Evolutionary conservation across 2,329 filamentous ascomycete genomes (phyloP).

Genomic region (Epichloe coenophiala): DNA sequence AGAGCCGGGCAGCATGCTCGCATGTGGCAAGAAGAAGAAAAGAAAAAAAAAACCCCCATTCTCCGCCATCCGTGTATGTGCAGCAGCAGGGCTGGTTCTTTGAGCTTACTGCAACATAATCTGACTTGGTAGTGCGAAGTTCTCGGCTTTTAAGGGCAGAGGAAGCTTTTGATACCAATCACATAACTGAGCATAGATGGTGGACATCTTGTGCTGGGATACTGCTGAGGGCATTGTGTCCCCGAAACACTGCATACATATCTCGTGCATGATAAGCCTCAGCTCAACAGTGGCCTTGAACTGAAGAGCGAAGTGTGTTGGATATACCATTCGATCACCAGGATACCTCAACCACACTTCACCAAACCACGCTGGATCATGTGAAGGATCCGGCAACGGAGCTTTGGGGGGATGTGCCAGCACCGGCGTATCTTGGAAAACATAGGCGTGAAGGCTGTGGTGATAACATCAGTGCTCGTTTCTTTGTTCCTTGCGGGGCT

Average conservation of each 20-base stretch:
- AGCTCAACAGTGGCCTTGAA: conserved; percentile 14
- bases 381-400: conserved; percentile 15
- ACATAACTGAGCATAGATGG: conserved; percentile 9
- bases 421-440: conserved; percentile 14
- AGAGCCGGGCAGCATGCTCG: too few species aligned
- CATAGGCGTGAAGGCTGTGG: conserved; percentile 12
- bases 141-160: conserved; percentile 12
- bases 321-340: conserved; percentile 8
- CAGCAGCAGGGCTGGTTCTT: neutral
- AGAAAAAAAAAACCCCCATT: neutral
- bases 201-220: conserved; percentile 10
- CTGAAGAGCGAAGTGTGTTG: conserved; percentile 17
- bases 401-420: conserved; percentile 17
- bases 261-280: conserved; percentile 21
- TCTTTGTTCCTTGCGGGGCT: too few species aligned
- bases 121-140: conserved; percentile 20
- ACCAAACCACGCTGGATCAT: conserved; percentile 17
- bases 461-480: too few species aligned
- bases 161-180: conserved; percentile 18
- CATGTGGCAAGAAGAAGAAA: neutral
- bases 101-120: conserved; percentile 22
- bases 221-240: conserved; percentile 1
- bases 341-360: conserved; percentile 25
- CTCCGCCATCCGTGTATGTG: too few species aligned
- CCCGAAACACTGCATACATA: too few species aligned